Base-by-base conservation (phyloP, 2,329 filamentous ascomycete species). In the Sporothrix luriei region DNA sequence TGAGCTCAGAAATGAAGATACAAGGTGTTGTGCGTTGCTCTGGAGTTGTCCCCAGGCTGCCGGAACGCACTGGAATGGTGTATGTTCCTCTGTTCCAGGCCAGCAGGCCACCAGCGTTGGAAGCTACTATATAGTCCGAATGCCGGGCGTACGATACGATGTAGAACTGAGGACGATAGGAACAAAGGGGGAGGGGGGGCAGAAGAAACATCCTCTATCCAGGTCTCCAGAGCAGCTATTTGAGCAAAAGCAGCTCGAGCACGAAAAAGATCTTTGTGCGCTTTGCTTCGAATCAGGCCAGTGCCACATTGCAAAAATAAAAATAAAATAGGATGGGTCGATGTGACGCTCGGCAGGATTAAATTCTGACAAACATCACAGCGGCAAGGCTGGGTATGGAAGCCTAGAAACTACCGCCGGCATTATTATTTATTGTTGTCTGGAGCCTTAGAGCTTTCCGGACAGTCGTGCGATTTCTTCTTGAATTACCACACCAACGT, bases 1-100 rank as follows among this genome's bases (percentile, higher is more conserved):
- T 26, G 64, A 16, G n/a, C 24, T 14, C 33, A 67, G 38, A 57
- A 67, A 67, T 67, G 65, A 33, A 57, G 40, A 66, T 54, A 55
- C 49, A 49, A 66, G 64, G 64, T 66, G 48, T 49, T 46, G 48
- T 21, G 38, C 38, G 65, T 55, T 67, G 65, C 51, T 67, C 49
- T 14, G 65, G n/a, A 33, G 65, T 57, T 67, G 65, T 21, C 51
- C 6, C n/a, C 40, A 16, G 14, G 51, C 38, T 55, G 55, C 51
- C 48, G 7, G 48, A 54, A 54, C 24, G 38, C 49, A 67, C 19
- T 55, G 65, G 65, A 67, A 67, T 67, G 65, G 6, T 19, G 46
- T 19, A 4, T 33, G 33, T 33, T 33, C 33, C 33, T 29, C n/a
- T 46, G 46, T 52, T 51, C 62, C 2, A 40, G 29, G 54, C n/a